These are phyloP conservation scores for Ogataea nitratoaversa DNA, from an alignment of 805 yeast species.

Conservation along the genomic window DNA sequence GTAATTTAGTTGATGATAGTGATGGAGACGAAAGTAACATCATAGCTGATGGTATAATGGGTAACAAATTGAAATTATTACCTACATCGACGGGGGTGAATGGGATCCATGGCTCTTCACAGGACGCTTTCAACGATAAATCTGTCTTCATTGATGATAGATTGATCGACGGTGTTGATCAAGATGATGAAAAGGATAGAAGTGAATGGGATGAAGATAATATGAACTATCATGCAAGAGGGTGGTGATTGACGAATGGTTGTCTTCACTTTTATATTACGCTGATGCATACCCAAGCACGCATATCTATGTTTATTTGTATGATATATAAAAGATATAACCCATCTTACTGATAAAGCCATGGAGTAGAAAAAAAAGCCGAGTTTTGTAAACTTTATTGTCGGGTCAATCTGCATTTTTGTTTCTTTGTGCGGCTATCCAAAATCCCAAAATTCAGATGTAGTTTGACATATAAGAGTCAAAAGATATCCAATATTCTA, in stretches of 20 bases:
- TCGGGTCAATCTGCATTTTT: too few relatives aligned
- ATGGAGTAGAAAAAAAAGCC: too few relatives aligned
- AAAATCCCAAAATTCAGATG: too few relatives aligned
- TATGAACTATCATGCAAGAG: slow-evolving; percentile 38
- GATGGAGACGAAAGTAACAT: slow-evolving; percentile 8
- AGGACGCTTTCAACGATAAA: slow-evolving; percentile 12
- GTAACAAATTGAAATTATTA: slow-evolving; percentile 20
- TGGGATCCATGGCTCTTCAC: background rate
- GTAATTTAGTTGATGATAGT: slow-evolving; percentile 2
- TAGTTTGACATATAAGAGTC: too few relatives aligned
- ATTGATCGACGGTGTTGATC: background rate
- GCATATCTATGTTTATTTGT: too few relatives aligned
- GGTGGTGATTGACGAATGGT: slow-evolving; percentile 38
- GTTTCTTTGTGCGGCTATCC: too few relatives aligned
- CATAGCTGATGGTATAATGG: slow-evolving; percentile 29
- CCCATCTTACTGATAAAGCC: too few relatives aligned
- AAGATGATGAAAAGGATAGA: slow-evolving; percentile 1
- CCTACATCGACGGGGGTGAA: slow-evolving; percentile 7
- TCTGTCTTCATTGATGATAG: slow-evolving; percentile 14
- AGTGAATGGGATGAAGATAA: slow-evolving; percentile 28
- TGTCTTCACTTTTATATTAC: too few relatives aligned
- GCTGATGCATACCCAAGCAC: too few relatives aligned
- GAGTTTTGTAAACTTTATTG: too few relatives aligned
- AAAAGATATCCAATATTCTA: too few relatives aligned
- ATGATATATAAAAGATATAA: too few relatives aligned